Percentiles rank a stretch among this genome's conserved stretches.
Evolutionary conservation across 257 asterid species (phyloP).

Genomic region (Echium plantagineum): DNA sequence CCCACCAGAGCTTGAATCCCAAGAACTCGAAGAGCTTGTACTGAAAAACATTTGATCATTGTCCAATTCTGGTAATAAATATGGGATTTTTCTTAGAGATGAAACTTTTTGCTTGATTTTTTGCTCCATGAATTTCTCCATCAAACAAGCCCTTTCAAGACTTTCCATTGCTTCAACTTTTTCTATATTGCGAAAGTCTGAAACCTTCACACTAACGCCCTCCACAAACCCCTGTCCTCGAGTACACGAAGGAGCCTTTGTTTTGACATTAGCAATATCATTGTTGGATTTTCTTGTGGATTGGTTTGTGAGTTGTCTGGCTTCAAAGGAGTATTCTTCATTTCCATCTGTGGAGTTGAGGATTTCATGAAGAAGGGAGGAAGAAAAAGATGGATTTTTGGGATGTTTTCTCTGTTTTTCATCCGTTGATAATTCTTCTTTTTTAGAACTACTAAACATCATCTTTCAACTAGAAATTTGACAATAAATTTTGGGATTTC

Average conservation of each 20-base stretch:
- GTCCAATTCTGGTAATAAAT: slow-evolving; percentile 18
- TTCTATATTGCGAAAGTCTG: not conserved
- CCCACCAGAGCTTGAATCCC: slow-evolving; percentile 68
- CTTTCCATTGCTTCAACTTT: slow-evolving; percentile 27
- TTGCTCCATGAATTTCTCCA: slow-evolving; percentile 59
- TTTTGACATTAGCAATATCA: slow-evolving; percentile 1
- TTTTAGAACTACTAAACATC: slow-evolving; percentile 26
- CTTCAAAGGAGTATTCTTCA: slow-evolving; percentile 6
- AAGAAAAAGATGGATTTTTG: slow-evolving; percentile 58
- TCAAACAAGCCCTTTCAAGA: slow-evolving; percentile 31
- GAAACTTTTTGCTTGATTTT: slow-evolving; percentile 18
- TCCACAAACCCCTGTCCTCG: too few species aligned
- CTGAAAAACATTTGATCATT: slow-evolving; percentile 53
- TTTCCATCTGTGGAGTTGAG: slow-evolving; percentile 67
- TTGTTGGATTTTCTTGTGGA: not conserved
- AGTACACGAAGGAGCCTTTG: not conserved
- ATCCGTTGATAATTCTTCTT: slow-evolving; percentile 21
- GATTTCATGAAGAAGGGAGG: slow-evolving; percentile 78
- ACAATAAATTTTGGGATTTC: not conserved
- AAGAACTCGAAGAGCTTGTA: slow-evolving; percentile 48
- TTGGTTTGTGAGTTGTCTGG: not conserved
- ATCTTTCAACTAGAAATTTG: not conserved
- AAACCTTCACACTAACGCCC: too few species aligned
- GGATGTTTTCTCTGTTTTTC: slow-evolving; percentile 22
- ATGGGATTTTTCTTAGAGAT: not conserved